Evolutionary conservation across 2,329 filamentous ascomycete genomes (phyloP), one percentile per base, ranked within the genome.

Genomic region (Paraphaeosphaeria sporulosa): DNA sequence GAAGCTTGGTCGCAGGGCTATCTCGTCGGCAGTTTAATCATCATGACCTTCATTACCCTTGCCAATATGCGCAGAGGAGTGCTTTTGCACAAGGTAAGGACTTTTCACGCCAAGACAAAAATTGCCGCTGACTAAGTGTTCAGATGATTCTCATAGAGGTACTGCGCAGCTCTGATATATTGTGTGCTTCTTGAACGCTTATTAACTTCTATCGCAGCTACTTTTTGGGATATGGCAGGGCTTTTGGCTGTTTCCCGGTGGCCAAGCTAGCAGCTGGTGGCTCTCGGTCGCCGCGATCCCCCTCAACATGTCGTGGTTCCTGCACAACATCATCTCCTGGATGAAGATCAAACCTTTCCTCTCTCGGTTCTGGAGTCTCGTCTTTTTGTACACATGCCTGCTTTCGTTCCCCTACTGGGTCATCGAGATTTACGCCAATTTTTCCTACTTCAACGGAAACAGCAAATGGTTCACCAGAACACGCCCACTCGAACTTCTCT

Each of bases 281-380:
- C 79, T 90, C 2, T 87, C 86, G 1, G 78, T 82, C 25, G 87
- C 85, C 2, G 87, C 85, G 8, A 84, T 89, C 8, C 82, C 86
- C 19, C 81, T 90, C 25, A 88, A 88, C 64, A 77, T 83, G n/a
- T 88, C 86, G 3, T 89, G 87, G 85, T 83, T 80, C 13, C 75
- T 90, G 9, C 88, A 90, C 73, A 90, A 90, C 63, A 81, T 90
- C 61, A 86, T 90, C 60, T 83, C 87, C 0, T 90, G 87, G 88
- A 84, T 90, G 74, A 90, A 90, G 74, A 87, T 85, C 63, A 84
- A 82, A 55, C 87, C 87, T 0, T 89, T 89, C 66, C 77, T 89
- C 8, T 79, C 80, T 2, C 79, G 75, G 32, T 75, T 78, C 8
- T 81, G 82, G 32, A 87, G 83, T 49, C 69, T 78, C 10, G 72